phyloP scores from a whole-genome alignment of 306 rosid species.

The Cucumis hystrix region DNA sequence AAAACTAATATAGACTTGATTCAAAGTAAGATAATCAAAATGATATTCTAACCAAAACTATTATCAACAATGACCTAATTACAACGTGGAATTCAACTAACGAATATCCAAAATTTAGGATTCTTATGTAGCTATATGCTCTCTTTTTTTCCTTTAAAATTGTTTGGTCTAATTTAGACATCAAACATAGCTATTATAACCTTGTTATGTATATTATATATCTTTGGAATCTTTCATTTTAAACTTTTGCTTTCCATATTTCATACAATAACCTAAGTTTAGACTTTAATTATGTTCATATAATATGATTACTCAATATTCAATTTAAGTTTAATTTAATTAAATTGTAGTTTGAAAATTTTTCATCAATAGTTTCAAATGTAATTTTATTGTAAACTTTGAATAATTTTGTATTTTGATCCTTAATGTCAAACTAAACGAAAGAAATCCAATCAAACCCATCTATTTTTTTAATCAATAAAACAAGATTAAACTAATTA shows the following conservation, averaged over 20 bases:
- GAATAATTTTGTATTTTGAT: background rate
- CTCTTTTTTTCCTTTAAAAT: background rate
- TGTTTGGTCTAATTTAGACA: background rate
- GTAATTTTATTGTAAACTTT: background rate
- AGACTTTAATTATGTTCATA: background rate
- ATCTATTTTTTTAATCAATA: background rate
- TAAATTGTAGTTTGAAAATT: background rate
- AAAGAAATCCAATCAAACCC: background rate
- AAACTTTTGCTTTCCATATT: background rate
- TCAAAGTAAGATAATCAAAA: too few relatives aligned
- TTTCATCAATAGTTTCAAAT: background rate
- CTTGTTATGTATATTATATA: background rate
- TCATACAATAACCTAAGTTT: background rate
- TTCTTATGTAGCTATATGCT: background rate
- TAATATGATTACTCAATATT: background rate
- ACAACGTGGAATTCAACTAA: too few relatives aligned
- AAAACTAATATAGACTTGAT: background rate
- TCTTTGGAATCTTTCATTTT: background rate
- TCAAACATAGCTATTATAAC: background rate
- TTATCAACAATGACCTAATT: too few relatives aligned
- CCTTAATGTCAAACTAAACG: background rate
- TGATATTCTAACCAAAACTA: too few relatives aligned
- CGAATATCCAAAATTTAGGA: too few relatives aligned
- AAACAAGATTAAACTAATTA: background rate
- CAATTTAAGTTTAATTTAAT: background rate